phyloP scores from a whole-genome alignment of 306 rosid genomes.

The Prunus davidiana region DNA sequence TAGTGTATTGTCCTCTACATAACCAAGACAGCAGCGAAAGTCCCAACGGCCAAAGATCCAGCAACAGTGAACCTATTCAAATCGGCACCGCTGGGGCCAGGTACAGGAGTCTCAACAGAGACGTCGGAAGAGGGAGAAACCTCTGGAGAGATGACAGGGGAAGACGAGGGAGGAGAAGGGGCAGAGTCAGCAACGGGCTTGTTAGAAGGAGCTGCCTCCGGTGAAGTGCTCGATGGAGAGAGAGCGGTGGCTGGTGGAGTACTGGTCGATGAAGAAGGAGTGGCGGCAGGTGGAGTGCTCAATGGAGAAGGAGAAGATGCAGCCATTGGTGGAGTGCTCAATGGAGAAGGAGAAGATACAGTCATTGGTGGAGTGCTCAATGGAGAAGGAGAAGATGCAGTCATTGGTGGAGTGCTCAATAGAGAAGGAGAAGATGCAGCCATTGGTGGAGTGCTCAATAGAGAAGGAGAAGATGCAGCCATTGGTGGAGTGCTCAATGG shows the following conservation, averaged over 20 bases:
- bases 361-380: background rate
- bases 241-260: constrained; percentile 11
- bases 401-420: background rate
- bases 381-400: background rate
- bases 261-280: constrained; percentile 2
- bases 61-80: constrained; percentile 7
- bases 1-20: constrained; percentile 14
- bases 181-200: background rate
- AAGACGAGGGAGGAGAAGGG: constrained; percentile 21
- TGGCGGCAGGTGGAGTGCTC: too few species aligned
- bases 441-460: background rate
- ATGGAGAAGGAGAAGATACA: background rate
- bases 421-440: background rate
- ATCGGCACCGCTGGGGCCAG: background rate
- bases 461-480: too few species aligned
- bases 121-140: background rate
- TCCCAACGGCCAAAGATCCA: constrained; percentile 33
- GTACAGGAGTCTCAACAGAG: background rate
- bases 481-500: background rate
- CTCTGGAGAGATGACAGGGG: background rate
- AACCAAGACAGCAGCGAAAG: constrained; percentile 22
- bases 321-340: background rate
- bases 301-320: too few species aligned
- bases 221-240: too few species aligned
- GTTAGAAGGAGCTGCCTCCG: too few species aligned